Percentiles rank a stretch among this genome's conserved stretches.
Conservation (phyloP, 176 grass and related monocot genomes). For the Oryza australiensis region DNA sequence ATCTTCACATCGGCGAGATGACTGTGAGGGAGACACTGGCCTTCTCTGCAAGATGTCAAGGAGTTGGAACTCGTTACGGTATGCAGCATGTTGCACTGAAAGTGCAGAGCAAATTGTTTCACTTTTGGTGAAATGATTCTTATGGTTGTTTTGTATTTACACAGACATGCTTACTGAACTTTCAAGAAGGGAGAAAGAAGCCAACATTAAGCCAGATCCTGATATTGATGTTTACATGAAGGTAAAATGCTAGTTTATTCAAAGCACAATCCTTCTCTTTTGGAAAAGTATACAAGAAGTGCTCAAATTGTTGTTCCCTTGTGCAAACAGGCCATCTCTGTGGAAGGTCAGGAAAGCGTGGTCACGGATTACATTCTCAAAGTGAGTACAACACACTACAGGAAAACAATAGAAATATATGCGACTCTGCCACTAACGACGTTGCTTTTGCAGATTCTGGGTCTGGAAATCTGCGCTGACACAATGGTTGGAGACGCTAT, state of each 20-base stretch:
- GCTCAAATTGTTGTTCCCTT: slow-evolving; percentile 15
- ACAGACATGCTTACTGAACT: slow-evolving; percentile 92
- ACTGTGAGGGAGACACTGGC: slow-evolving; percentile 81
- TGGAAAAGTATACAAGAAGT: slow-evolving; percentile 1
- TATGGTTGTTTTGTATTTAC: slow-evolving; percentile 15
- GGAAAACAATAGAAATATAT: not conserved
- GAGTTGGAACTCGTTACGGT: slow-evolving; percentile 96
- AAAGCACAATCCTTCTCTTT: not conserved
- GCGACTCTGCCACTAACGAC: not conserved
- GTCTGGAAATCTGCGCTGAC: slow-evolving; percentile 90
- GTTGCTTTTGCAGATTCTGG: slow-evolving; percentile 60
- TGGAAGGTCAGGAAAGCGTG: slow-evolving; percentile 91
- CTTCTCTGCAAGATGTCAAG: slow-evolving; percentile 88
- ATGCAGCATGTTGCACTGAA: not conserved
- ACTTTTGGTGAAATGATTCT: slow-evolving; percentile 14
- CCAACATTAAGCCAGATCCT: slow-evolving; percentile 84
- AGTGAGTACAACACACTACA: slow-evolving; percentile 42
- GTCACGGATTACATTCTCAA: slow-evolving; percentile 96
- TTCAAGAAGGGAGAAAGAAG: slow-evolving; percentile 92
- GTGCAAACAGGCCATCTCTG: slow-evolving; percentile 71
- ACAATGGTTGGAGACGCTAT: slow-evolving; percentile 93
- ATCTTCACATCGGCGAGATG: slow-evolving; percentile 86
- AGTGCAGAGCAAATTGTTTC: not conserved
- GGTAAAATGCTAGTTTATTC: slow-evolving; percentile 36
- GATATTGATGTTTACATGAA: slow-evolving; percentile 98